Evolutionary conservation across 768 basidiomycete species (phyloP).

Genomic region (Pholiota molesta): DNA sequence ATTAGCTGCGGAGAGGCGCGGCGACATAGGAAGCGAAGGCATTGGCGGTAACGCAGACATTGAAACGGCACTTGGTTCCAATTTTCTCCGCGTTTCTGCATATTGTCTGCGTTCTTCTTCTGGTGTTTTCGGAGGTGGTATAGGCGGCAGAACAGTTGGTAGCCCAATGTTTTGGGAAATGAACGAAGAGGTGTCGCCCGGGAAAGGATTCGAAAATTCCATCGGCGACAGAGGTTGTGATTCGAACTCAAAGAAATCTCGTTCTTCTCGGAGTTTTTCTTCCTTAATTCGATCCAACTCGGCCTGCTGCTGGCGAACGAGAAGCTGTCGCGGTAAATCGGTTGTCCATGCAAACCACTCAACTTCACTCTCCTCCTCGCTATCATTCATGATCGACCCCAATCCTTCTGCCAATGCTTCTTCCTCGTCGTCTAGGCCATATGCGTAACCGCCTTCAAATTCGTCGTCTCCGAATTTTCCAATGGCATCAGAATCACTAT

Average conservation of each 20-base stretch:
- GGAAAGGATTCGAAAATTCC: constrained; percentile 16
- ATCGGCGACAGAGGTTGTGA: constrained; percentile 14
- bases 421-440: constrained; percentile 8
- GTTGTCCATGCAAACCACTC: constrained; percentile 74
- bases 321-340: constrained; percentile 47
- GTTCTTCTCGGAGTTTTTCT: constrained; percentile 18
- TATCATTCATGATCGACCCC: constrained; percentile 29
- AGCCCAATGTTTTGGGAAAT: constrained; percentile 3
- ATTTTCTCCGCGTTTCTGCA: constrained; percentile 12
- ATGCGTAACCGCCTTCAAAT: neutral
- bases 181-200: neutral
- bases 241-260: neutral
- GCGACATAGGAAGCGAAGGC: neutral
- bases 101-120: constrained; percentile 22
- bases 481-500: neutral
- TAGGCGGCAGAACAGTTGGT: constrained; percentile 1
- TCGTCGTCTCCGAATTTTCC: neutral
- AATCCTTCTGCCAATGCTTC: constrained; percentile 14
- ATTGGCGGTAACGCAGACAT: neutral
- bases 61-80: constrained; percentile 21
- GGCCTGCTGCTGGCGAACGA: neutral
- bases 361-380: constrained; percentile 49
- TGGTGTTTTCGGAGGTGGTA: constrained; percentile 11
- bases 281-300: constrained; percentile 5
- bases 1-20: neutral